phyloP scores from a whole-genome alignment of 2,329 filamentous ascomycete genomes.

The Alternaria sp. region DNA sequence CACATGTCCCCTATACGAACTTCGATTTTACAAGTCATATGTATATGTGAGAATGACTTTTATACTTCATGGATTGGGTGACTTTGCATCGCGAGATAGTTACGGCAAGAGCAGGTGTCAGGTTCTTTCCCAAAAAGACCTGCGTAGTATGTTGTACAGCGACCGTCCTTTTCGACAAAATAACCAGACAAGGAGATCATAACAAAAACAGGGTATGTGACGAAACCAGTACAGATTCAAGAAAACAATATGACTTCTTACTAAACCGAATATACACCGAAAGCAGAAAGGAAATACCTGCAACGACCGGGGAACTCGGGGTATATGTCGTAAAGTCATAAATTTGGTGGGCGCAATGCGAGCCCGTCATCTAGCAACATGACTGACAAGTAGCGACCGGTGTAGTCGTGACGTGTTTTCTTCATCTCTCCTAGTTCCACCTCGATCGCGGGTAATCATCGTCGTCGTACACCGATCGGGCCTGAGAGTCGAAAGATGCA shows the following conservation, averaged over 20 bases:
- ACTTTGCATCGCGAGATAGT: not conserved
- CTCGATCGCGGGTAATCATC: slow-evolving; percentile 38
- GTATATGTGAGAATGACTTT: too few species aligned
- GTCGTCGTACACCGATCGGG: slow-evolving; percentile 40
- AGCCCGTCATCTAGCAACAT: not conserved
- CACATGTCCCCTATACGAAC: too few species aligned
- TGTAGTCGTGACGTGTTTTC: slow-evolving; percentile 36
- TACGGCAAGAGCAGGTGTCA: not conserved
- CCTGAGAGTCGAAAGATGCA: slow-evolving; percentile 34
- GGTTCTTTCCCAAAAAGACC: not conserved
- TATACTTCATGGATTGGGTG: not conserved
- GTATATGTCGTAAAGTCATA: slow-evolving; percentile 13
- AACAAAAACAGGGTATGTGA: not conserved
- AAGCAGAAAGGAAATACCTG: not conserved
- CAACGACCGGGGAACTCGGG: not conserved
- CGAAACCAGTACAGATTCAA: not conserved
- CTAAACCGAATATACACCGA: not conserved
- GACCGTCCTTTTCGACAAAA: not conserved
- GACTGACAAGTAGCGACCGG: slow-evolving; percentile 34
- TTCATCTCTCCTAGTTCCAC: slow-evolving; percentile 36
- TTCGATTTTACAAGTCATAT: too few species aligned
- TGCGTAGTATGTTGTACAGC: not conserved
- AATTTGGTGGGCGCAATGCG: not conserved
- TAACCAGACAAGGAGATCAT: not conserved
- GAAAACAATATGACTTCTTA: not conserved